Percentiles rank a stretch among this genome's conserved stretches.
Conservation (phyloP, 345 rosid genomes). For the Brassica carinata region DNA sequence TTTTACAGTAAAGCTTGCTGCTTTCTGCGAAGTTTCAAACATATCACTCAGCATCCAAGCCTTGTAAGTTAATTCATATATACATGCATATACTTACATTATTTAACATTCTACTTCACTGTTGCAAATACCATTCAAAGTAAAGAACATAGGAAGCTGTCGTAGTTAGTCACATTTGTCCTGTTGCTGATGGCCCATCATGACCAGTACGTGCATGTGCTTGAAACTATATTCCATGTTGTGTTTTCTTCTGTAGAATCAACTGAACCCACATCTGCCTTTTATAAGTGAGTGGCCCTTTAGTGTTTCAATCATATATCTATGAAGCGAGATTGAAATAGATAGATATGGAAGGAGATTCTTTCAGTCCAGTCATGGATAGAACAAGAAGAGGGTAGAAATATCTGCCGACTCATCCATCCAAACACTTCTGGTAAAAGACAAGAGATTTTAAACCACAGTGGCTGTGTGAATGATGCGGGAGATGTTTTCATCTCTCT, state of each 20-base stretch:
- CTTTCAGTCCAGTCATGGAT: constrained; percentile 85
- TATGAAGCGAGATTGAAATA: neutral
- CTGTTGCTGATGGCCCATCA: constrained; percentile 23
- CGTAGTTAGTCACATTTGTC: constrained; percentile 32
- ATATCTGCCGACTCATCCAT: constrained; percentile 98
- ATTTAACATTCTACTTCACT: constrained; percentile 15
- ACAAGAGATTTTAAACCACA: constrained; percentile 21
- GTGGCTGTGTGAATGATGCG: constrained; percentile 98
- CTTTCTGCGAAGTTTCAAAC: constrained; percentile 25
- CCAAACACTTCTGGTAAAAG: constrained; percentile 58
- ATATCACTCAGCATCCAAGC: constrained; percentile 7
- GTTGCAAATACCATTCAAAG: constrained; percentile 28
- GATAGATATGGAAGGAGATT: constrained; percentile 61
- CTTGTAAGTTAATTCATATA: constrained; percentile 21
- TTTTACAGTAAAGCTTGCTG: constrained; percentile 32
- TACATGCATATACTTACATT: neutral
- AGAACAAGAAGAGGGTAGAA: constrained; percentile 57
- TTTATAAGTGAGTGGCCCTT: constrained; percentile 5
- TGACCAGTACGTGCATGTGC: constrained; percentile 29
- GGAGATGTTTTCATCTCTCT: constrained; percentile 75
- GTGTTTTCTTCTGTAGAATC: constrained; percentile 10
- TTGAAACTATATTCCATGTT: constrained; percentile 17
- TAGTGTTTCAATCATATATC: neutral
- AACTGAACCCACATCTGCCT: neutral
- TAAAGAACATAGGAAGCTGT: constrained; percentile 22